Evolutionary conservation across 768 basidiomycete genomes (phyloP).

Genomic region (Leccinum variicolor): DNA sequence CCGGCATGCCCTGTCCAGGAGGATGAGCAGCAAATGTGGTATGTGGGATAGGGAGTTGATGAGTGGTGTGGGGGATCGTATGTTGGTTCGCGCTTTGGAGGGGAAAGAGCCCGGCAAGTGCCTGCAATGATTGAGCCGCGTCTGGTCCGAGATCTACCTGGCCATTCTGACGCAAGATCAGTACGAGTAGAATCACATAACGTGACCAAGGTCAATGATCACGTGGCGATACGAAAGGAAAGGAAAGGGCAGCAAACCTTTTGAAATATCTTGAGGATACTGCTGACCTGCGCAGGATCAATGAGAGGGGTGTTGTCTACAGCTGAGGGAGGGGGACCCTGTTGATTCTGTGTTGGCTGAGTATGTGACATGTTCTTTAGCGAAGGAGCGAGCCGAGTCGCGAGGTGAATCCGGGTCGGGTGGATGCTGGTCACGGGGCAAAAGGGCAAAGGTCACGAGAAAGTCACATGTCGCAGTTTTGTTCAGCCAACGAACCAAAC

Average conservation of each 20-base stretch:
- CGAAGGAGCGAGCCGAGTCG: neutral
- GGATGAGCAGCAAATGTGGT: constrained; percentile 23
- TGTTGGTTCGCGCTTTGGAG: constrained; percentile 29
- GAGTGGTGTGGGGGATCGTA: constrained; percentile 24
- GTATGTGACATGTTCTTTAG: constrained; percentile 17
- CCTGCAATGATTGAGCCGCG: constrained; percentile 55
- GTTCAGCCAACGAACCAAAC: constrained; percentile 30
- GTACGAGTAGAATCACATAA: constrained; percentile 12
- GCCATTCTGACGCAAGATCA: constrained; percentile 34
- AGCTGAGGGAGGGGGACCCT: constrained; percentile 7
- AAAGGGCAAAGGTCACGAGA: constrained; percentile 38
- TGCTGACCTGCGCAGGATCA: constrained; percentile 57
- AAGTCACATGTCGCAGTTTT: constrained; percentile 40
- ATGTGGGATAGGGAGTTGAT: constrained; percentile 39
- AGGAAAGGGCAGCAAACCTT: constrained; percentile 44
- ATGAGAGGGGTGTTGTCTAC: constrained; percentile 24
- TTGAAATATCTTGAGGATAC: constrained; percentile 54
- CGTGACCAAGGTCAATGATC: constrained; percentile 22
- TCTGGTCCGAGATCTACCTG: constrained; percentile 58
- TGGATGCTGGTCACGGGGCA: constrained; percentile 42
- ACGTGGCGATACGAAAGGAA: constrained; percentile 18
- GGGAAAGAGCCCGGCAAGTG: constrained; percentile 41
- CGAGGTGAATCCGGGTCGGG: constrained; percentile 6
- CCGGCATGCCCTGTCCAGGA: constrained; percentile 41
- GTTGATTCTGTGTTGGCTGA: constrained; percentile 13